Evolutionary conservation across 2,329 filamentous ascomycete genomes (phyloP).

Genomic region (Aspergillus aculeatinus): DNA sequence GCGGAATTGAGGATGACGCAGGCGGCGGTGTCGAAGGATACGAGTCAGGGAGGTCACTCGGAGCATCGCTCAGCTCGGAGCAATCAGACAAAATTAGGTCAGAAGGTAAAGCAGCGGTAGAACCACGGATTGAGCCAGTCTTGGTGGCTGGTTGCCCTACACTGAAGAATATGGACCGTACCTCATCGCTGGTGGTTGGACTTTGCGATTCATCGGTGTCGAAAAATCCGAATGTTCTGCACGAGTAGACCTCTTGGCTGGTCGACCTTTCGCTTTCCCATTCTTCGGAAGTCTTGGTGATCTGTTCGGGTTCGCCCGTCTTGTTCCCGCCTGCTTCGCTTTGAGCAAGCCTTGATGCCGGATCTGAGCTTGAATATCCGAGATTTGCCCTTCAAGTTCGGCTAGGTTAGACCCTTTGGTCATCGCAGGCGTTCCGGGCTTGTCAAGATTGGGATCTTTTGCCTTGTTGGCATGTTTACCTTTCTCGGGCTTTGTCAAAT

Average conservation of each 20-base stretch:
- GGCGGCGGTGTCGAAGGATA: background rate
- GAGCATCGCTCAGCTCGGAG: slow-evolving; percentile 36
- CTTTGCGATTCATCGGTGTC: slow-evolving; percentile 40
- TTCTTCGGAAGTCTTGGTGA: background rate
- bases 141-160: no score
- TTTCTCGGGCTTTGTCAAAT: background rate
- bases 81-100: slow-evolving; percentile 31
- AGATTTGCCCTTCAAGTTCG: no score
- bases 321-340: background rate
- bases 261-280: background rate
- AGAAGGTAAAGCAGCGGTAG: slow-evolving; percentile 11
- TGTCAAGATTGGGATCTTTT: background rate
- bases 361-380: background rate
- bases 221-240: slow-evolving; percentile 33
- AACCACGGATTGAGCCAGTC: no score
- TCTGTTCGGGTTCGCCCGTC: background rate
- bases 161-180: slow-evolving; percentile 37
- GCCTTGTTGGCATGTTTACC: background rate
- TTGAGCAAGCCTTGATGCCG: background rate
- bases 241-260: background rate
- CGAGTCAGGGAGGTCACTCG: slow-evolving; percentile 27
- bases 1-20: background rate
- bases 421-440: no score
- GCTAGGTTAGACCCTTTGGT: no score
- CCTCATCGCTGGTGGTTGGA: slow-evolving; percentile 41